phyloP scores from a whole-genome alignment of 179 eudicot genomes.

The Spinacia oleracea region DNA sequence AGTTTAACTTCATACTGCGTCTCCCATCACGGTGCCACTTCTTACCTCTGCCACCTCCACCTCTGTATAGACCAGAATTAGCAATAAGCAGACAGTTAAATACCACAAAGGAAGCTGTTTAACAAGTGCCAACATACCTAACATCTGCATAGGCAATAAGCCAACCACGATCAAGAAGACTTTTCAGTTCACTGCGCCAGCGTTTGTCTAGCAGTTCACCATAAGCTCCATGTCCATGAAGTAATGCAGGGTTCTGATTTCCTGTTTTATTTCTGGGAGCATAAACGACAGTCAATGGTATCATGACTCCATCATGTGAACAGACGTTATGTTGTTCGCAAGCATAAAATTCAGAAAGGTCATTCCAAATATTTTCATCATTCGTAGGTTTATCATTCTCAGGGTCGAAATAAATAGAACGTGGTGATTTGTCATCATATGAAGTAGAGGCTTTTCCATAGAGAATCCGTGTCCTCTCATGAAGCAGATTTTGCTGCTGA shows the following conservation, averaged over 20 bases:
- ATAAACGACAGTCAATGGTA: slow-evolving; percentile 81
- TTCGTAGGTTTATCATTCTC: slow-evolving; percentile 27
- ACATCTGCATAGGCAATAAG: slow-evolving; percentile 97
- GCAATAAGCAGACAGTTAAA: slow-evolving; percentile 6
- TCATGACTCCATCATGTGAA: slow-evolving; percentile 66
- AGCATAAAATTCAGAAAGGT: slow-evolving; percentile 86
- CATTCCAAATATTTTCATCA: slow-evolving; percentile 67
- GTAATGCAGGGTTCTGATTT: slow-evolving; percentile 71
- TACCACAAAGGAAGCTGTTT: neutral
- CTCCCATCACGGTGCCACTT: slow-evolving; percentile 89
- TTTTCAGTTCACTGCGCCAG: slow-evolving; percentile 90
- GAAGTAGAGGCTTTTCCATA: slow-evolving; percentile 68
- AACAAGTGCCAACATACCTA: slow-evolving; percentile 43
- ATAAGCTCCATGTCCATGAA: slow-evolving; percentile 95
- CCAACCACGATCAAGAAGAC: slow-evolving; percentile 99
- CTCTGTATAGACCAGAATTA: slow-evolving; percentile 43
- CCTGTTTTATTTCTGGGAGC: slow-evolving; percentile 54
- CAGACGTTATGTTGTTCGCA: slow-evolving; percentile 72
- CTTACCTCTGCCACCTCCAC: slow-evolving; percentile 93
- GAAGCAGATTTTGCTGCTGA: slow-evolving; percentile 90
- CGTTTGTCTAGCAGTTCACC: slow-evolving; percentile 93
- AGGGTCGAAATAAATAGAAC: slow-evolving; percentile 35
- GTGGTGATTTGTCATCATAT: slow-evolving; percentile 29
- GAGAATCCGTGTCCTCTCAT: slow-evolving; percentile 69
- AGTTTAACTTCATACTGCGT: slow-evolving; percentile 61